Base-by-base conservation (phyloP, 225 moss, liverwort and hornwort species). In the Pleurozium schreberi region DNA sequence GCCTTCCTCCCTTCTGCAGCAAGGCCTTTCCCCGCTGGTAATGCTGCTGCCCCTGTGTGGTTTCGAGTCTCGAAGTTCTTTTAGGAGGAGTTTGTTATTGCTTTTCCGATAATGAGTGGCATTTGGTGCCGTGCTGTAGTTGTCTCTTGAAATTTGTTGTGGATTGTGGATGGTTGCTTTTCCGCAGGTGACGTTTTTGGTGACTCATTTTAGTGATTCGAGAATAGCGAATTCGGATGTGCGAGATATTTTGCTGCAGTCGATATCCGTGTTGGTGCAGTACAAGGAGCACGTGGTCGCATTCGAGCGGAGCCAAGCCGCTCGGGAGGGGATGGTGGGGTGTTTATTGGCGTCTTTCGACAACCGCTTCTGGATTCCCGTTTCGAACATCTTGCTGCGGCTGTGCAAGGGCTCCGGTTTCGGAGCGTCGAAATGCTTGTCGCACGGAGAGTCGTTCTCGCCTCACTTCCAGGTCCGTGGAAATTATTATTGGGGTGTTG, bases 341-440 rank as follows among this genome's bases (percentile, higher is more conserved):
- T 92, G 94, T 23, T 88, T 98, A 40, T 88, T 98, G 68, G 86
- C 95, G 68, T 95, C 98, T 8, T 98, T 98, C 82, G 98, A 98
- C 87, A 95, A 97, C 86, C 97, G 96, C 76, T 98, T 98, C 90
- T 98, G 98, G 98, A 98, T 98, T 89, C 98, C 98, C 23, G 98
- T 98, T 43, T 97, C 98, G 69, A 98, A 98, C 91, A 98, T 98
- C 85, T 90, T 98, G 88, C 81, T 98, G 86, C 97, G 97, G 40
- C 94, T 98, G 53, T 98, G 98, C 89, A 98, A 98, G 92, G 98
- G 98, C 38, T 94, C 94, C 27, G 98, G 98, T 43, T 98, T 98
- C 90, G 98, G 98, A 93, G 96, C 97, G 49, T 96, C 98, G 36
- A 98, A 98, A 55, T 96, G 95, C 71, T 95, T 94, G 90, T 93